phyloP scores from a whole-genome alignment of 2,329 filamentous ascomycete species.

The Elsinoe fawcettii region DNA sequence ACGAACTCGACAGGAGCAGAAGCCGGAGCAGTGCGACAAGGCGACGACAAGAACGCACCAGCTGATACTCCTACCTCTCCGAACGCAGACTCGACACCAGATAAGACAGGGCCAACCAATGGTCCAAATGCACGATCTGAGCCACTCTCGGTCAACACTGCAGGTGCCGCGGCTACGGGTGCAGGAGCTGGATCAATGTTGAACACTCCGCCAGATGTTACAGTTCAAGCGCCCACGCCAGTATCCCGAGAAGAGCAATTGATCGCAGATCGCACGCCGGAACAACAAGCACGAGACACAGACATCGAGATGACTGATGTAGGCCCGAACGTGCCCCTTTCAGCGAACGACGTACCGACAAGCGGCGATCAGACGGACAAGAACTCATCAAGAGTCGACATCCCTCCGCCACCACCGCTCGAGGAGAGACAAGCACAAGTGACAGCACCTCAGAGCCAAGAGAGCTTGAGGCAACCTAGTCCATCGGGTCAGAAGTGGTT shows the following conservation, averaged over 20 bases:
- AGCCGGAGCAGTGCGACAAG: slow-evolving; percentile 13
- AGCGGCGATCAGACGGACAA: slow-evolving; percentile 24
- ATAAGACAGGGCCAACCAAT: slow-evolving; percentile 15
- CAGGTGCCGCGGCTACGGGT: neutral
- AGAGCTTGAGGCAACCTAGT: slow-evolving; percentile 27
- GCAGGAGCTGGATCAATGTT: neutral
- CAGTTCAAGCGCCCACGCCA: slow-evolving; percentile 41
- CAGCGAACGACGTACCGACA: slow-evolving; percentile 42
- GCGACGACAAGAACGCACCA: slow-evolving; percentile 4
- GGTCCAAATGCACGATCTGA: slow-evolving; percentile 9
- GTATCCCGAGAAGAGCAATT: slow-evolving; percentile 31
- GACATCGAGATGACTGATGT: slow-evolving; percentile 60
- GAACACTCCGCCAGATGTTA: slow-evolving; percentile 29
- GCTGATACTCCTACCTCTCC: slow-evolving; percentile 13
- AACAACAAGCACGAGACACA: slow-evolving; percentile 43
- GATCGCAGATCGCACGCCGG: slow-evolving; percentile 44
- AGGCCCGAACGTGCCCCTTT: slow-evolving; percentile 39
- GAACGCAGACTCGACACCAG: slow-evolving; percentile 14
- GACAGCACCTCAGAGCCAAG: slow-evolving; percentile 10
- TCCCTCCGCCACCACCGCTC: slow-evolving; percentile 51
- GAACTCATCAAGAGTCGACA: slow-evolving; percentile 36
- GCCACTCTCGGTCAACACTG: slow-evolving; percentile 16
- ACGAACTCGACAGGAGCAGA: slow-evolving; percentile 13
- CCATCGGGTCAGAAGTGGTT: slow-evolving; percentile 56
- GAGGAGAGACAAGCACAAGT: slow-evolving; percentile 34